These are phyloP conservation scores for Thermothielavioides terrestris DNA, from an alignment of 495 filamentous ascomycete species.

Conservation along the genomic window DNA sequence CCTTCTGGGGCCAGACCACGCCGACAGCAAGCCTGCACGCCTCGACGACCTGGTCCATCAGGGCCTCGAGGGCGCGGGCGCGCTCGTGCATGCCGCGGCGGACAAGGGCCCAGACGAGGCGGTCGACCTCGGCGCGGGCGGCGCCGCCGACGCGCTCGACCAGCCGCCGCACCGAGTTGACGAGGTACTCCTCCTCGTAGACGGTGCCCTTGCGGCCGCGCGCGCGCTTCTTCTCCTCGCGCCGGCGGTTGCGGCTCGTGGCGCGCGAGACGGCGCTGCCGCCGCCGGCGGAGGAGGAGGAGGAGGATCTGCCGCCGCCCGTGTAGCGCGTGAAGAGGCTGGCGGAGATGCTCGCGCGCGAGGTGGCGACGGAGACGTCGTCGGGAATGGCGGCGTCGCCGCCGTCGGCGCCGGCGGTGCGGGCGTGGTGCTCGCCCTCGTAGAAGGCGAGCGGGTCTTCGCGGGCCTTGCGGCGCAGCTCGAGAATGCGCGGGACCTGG, in stretches of 20 bases:
- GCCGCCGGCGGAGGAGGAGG: no score
- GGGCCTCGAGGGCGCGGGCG: slow-evolving; percentile 64
- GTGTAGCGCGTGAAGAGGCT: slow-evolving; percentile 91
- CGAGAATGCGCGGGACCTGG: slow-evolving; percentile 74
- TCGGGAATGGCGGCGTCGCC: slow-evolving; percentile 68
- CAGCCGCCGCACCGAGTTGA: slow-evolving; percentile 75
- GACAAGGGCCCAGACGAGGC: slow-evolving; percentile 64
- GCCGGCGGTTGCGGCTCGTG: slow-evolving; percentile 71
- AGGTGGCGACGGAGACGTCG: slow-evolving; percentile 83
- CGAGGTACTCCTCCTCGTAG: slow-evolving; percentile 95
- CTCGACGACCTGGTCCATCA: slow-evolving; percentile 61
- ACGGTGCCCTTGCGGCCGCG: slow-evolving; percentile 91
- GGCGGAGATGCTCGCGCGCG: slow-evolving; percentile 62
- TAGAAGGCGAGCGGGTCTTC: slow-evolving; percentile 75
- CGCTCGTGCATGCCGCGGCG: slow-evolving; percentile 80
- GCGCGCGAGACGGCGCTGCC: slow-evolving; percentile 56
- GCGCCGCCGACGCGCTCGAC: slow-evolving; percentile 81
- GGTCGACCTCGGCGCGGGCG: slow-evolving; percentile 55
- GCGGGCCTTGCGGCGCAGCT: slow-evolving; percentile 68
- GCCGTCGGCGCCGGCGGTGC: slow-evolving; percentile 27
- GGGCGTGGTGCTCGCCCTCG: slow-evolving; percentile 51
- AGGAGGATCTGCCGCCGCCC: slow-evolving; percentile 42
- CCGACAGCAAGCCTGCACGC: slow-evolving; percentile 53
- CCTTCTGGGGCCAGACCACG: slow-evolving; percentile 55
- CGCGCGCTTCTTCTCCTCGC: slow-evolving; percentile 92